Evolutionary conservation across 2,329 filamentous ascomycete species (phyloP), one percentile per base, ranked within the genome.

Genomic region (Monosporascus cannonballus): DNA sequence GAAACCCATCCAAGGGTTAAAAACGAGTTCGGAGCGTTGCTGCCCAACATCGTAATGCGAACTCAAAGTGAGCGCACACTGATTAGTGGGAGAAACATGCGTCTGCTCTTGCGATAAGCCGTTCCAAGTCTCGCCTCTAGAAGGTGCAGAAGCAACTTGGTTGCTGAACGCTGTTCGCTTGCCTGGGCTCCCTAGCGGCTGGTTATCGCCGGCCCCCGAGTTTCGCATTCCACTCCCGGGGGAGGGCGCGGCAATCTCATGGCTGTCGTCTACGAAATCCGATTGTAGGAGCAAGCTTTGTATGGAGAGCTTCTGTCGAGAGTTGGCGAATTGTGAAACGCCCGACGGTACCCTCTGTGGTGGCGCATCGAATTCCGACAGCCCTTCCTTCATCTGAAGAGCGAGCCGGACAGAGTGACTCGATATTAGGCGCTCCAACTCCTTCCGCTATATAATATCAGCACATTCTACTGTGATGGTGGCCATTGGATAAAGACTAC

Each of bases 261-360:
- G 62, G 36, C 70, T 72, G 50, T 73, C 69, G 52, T 73, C 70
- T 14, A 69, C 61, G 30, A 73, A 73, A 42, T 69, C 67, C 1
- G 70, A 69, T 24, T 72, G 71, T 2, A 70, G 58, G 7, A 73
- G 61, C 4, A 73, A 57, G 36, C 71, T 73, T 50, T 73, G 71
- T 11, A 73, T 70, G 0, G 69, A 71, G 0, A 73, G 66, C 2
- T 68, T 60, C 54, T 69, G 66, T n/a, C 63, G 63, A 20, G 64
- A 62, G 48, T 54, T 65, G 18, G 65, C 66, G 48, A 61, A 63
- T 9, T 61, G 61, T 4, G 65, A 67, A 36, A 67, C 52, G 45
- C 61, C 61, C 17, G 58, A 59, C 41, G 53, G 57, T 6, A 53
- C 53, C 34, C 54, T 59, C 25, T 51, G 49, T 45, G 49, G 54